Evolutionary conservation across 306 rosid species (phyloP).

Genomic region (Malus sylvestris): DNA sequence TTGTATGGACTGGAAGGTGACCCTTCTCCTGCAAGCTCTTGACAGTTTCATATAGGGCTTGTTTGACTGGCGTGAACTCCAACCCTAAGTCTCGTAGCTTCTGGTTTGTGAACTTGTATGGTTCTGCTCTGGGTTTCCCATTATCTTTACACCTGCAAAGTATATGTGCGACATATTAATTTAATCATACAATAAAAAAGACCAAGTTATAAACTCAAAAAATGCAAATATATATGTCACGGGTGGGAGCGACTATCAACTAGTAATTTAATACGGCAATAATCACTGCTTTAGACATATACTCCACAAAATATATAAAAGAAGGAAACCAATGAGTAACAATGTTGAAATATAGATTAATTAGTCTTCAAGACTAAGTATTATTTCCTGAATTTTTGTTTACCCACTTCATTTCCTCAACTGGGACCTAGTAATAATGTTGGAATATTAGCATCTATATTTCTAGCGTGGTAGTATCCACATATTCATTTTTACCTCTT

Average conservation of each 20-base stretch:
- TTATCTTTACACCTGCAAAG: slow-evolving; percentile 68
- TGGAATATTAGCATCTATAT: background rate
- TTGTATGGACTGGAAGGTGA: slow-evolving; percentile 42
- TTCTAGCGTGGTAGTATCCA: no score
- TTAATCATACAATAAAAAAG: background rate
- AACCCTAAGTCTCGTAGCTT: slow-evolving; percentile 69
- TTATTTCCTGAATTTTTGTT: background rate
- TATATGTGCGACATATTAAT: background rate
- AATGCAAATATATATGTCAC: background rate
- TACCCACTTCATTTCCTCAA: background rate
- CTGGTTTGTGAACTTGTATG: slow-evolving; percentile 63
- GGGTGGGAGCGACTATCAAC: no score
- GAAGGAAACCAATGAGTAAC: background rate
- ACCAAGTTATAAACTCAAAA: background rate
- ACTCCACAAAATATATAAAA: no score
- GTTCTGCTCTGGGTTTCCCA: slow-evolving; percentile 60
- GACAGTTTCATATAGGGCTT: slow-evolving; percentile 75
- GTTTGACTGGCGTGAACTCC: slow-evolving; percentile 66
- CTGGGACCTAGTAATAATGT: background rate
- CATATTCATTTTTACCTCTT: no score
- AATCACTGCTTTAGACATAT: no score
- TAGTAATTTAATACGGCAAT: no score
- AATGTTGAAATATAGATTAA: no score
- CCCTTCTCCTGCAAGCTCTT: slow-evolving; percentile 83
- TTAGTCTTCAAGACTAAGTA: background rate